Evolutionary conservation across 169 alveolate species (phyloP), one percentile per base, ranked within the genome.

Genomic region (Cryptosporidium xiaoi): DNA sequence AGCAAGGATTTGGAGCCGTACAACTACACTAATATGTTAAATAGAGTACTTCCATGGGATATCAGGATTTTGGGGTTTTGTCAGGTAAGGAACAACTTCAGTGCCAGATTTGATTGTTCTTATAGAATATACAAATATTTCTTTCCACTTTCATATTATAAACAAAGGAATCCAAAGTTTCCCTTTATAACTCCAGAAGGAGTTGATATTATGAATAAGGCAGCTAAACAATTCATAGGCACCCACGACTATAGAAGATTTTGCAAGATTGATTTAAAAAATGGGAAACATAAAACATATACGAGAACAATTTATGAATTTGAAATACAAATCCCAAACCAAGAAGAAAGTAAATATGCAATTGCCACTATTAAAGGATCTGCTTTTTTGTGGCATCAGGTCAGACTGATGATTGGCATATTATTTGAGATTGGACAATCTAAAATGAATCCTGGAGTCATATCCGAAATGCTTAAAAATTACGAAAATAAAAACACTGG

Each of bases 71-170:
- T 91, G 8, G 93, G 94, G 5, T 90, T 71, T 56, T 56, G 92
- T 29, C 82, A 83, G 6, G 97, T 95, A 13, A 94, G 94, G 34
- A 91, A 85, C 33, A 84, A 91, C 65, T 96, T 96, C 67, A 96
- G 94, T 90, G 96, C 98, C n/a, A 90, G 98, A 66, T 94, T 95
- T 77, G 92, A 94, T 65, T 95, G 98, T 71, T 65, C 91, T 20
- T 94, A 85, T 67, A 92, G 98, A 56, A 94, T 95, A 82, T 95
- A 95, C 90, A 94, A 95, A 83, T 95, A 95, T 83, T 93, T 87
- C 90, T 95, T 95, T 85, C 83, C 87, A 7, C 68, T 95, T 91
- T 90, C 95, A 67, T 77, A 93, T 16, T 34, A 77, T 18, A 90
- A 83, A 66, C 94, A 94, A 93, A 83, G 68, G 58, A 16, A 20